Percentiles rank a stretch among this genome's conserved stretches.
phyloP scores from a whole-genome alignment of 768 basidiomycete species.

The Podaxis sp. region DNA sequence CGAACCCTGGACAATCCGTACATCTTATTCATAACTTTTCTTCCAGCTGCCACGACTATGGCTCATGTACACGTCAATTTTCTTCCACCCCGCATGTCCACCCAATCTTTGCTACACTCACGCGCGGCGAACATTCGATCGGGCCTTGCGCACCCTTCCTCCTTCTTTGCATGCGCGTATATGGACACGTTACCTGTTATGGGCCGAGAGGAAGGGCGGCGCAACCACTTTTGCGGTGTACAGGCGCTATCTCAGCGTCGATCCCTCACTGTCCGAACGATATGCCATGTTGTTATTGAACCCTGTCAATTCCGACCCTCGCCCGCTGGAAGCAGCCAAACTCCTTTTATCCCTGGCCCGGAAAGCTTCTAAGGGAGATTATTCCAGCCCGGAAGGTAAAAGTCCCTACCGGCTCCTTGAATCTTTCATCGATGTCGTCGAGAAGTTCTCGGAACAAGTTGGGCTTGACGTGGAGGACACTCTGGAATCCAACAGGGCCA shows the following conservation, averaged over 20 bases:
- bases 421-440: conserved; percentile 91
- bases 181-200: conserved; percentile 91
- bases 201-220: conserved; percentile 85
- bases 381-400: conserved; percentile 87
- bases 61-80: conserved; percentile 89
- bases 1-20: conserved; percentile 3
- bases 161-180: conserved; percentile 90
- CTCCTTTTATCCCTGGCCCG: conserved; percentile 81
- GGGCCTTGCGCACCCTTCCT: conserved; percentile 89
- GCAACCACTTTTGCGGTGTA: conserved; percentile 79
- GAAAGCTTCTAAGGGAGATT: conserved; percentile 80
- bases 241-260: conserved; percentile 83
- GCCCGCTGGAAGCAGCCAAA: conserved; percentile 93
- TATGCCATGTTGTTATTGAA: conserved; percentile 71
- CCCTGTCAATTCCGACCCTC: conserved; percentile 52
- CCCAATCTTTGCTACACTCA: conserved; percentile 82
- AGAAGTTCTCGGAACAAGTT: conserved; percentile 88
- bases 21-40: conserved; percentile 5
- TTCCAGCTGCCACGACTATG: conserved; percentile 87
- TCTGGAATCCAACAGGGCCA: conserved; percentile 49
- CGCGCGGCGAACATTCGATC: conserved; percentile 91
- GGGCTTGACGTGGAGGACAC: conserved; percentile 85
- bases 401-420: conserved; percentile 92
- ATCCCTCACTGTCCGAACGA: conserved; percentile 78
- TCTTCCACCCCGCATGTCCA: conserved; percentile 89